Conservation (phyloP, 768 basidiomycete genomes). For the Pseudohyphozyma bogoriensis region DNA sequence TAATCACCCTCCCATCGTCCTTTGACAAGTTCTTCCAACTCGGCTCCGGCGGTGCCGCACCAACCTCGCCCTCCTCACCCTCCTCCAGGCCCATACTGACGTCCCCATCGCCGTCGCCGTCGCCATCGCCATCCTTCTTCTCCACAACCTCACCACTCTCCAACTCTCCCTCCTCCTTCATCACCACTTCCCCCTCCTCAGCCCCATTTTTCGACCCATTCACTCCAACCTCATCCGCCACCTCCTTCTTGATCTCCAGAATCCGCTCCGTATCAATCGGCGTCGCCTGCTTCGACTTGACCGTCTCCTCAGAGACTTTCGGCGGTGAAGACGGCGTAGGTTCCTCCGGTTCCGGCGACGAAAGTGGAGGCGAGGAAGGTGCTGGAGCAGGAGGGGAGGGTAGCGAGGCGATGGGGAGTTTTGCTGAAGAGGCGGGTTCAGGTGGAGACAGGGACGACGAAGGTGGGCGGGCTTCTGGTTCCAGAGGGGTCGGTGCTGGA, state of each 20-base stretch:
- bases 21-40: background rate
- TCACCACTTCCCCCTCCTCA: too few species aligned
- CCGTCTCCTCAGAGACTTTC: background rate
- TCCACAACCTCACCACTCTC: background rate
- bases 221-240: too few species aligned
- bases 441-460: background rate
- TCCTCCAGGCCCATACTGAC: background rate
- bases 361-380: background rate
- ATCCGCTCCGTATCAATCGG: background rate
- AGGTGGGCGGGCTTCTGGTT: background rate
- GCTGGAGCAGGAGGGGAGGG: background rate
- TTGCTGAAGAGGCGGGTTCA: background rate
- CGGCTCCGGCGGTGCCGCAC: background rate
- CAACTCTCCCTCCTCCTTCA: slow-evolving; percentile 1
- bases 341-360: background rate
- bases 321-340: background rate
- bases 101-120: background rate
- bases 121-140: background rate
- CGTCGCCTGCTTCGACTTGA: background rate
- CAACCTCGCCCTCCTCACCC: background rate
- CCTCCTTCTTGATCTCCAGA: slow-evolving; percentile 3
- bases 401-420: background rate
- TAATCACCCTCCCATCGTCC: slow-evolving; percentile 12
- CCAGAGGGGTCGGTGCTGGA: background rate
- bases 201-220: too few species aligned